Base-by-base conservation (phyloP, 2,329 filamentous ascomycete genomes). In the Hypoxylon sp. region DNA sequence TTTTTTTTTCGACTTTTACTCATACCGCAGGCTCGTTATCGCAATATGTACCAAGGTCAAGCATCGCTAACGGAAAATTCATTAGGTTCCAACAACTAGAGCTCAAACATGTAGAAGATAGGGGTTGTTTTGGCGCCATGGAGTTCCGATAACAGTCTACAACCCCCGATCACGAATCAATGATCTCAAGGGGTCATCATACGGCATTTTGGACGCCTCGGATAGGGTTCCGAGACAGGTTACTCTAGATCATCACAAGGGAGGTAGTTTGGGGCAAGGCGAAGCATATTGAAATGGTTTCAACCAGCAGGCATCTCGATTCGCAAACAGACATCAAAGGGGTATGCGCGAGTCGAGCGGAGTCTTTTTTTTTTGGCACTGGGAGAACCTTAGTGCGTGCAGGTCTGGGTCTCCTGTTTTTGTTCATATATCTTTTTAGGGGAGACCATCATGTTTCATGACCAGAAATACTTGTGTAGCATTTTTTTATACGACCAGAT, bases 31-130 rank as follows among this genome's bases (percentile, higher is more conserved):
- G 13, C 22, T 32, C 37, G 13, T 7, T 26, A 7, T 26, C 24
- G 24, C 24, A 26, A 26, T 7, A 26, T 26, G 7, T 7, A 26
- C 24, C 22, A n/a, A 15, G 46, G 54, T 10, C 17, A 32, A 15
- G 48, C 22, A 20, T 56, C 62, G 59, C 57, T 69, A 62, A 72
- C 52, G 58, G 39, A 37, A 50, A n/a, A n/a, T n/a, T 13, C 11
- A n/a, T 28, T 69, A 96, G 93, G 73, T 97, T 94, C 77, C 95
- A 99, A 79, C 93, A 97, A 78, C 83, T 98, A 70, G 92, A 97
- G 74, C 82, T 99, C 72, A 91, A 92, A 78, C 93, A 97, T 77
- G 90, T 97, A 58, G 87, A 91, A 61, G 91, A 97, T 77, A 85
- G 83, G 73, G 94, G 94, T 59, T 95, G 93, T 79, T 91, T 91